These are phyloP conservation scores for Pseudopithomyces chartarum DNA, from an alignment of 2,329 filamentous ascomycete species.

Conservation along the genomic window DNA sequence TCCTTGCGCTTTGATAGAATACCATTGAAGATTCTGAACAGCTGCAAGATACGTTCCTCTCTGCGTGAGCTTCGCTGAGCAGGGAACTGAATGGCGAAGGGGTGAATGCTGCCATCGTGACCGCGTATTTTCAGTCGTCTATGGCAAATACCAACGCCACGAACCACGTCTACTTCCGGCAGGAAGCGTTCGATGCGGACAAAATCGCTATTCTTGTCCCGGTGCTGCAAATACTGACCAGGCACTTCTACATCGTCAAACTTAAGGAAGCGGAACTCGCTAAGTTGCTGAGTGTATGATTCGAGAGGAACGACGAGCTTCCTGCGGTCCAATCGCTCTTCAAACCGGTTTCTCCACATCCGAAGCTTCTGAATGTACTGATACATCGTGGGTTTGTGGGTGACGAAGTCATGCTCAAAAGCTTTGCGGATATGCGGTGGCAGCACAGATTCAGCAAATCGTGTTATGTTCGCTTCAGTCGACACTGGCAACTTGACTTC, in stretches of 20 bases:
- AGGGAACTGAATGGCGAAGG: conserved; percentile 95
- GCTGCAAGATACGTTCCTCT: conserved; percentile 91
- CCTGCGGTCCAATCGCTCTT: conserved; percentile 92
- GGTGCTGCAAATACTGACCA: conserved; percentile 94
- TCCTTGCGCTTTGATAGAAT: conserved; percentile 92
- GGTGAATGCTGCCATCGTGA: conserved; percentile 95
- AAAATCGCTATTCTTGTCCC: conserved; percentile 99
- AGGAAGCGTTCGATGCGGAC: conserved; percentile 96
- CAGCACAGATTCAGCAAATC: conserved; percentile 94
- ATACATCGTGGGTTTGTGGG: conserved; percentile 93
- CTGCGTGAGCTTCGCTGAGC: conserved; percentile 89
- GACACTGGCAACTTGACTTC: conserved; percentile 88
- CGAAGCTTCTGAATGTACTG: conserved; percentile 98
- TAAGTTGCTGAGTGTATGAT: conserved; percentile 84
- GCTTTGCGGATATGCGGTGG: conserved; percentile 93
- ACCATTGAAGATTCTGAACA: conserved; percentile 97
- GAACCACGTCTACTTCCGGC: conserved; percentile 90
- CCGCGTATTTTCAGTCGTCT: conserved; percentile 93
- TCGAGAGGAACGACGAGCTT: conserved; percentile 76
- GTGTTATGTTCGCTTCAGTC: conserved; percentile 94
- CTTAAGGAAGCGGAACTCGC: conserved; percentile 96
- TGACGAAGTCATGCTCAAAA: conserved; percentile 97
- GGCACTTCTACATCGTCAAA: conserved; percentile 99
- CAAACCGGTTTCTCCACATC: conserved; percentile 95
- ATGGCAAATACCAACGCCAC: conserved; percentile 89